Conservation (phyloP, 2,329 filamentous ascomycete genomes). For the Pseudocercospora crystallina region DNA sequence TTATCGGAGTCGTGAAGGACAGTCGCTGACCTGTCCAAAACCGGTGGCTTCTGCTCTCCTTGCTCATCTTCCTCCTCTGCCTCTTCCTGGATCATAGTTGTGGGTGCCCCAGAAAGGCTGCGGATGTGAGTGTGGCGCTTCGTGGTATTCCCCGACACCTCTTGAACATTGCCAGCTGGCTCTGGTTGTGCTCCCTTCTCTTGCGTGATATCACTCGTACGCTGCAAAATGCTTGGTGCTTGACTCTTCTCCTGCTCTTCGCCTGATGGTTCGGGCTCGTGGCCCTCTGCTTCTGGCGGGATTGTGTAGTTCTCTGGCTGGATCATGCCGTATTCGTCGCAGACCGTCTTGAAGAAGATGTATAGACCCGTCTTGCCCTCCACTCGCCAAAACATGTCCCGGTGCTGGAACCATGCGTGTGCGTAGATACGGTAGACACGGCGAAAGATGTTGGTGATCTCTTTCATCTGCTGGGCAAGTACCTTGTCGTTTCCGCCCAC, state of each 20-base stretch:
- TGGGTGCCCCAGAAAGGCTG: constrained; percentile 72
- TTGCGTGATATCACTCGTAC: constrained; percentile 22
- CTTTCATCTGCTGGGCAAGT: constrained; percentile 65
- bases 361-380: constrained; percentile 91
- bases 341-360: constrained; percentile 95
- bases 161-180: constrained; percentile 43
- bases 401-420: constrained; percentile 97
- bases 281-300: constrained; percentile 85
- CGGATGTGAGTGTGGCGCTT: constrained; percentile 77
- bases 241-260: constrained; percentile 11
- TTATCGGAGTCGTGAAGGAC: constrained; percentile 19
- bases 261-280: constrained; percentile 52
- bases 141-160: constrained; percentile 66
- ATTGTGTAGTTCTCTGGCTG: constrained; percentile 95
- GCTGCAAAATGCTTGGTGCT: constrained; percentile 17
- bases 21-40: constrained; percentile 29
- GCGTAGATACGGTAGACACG: constrained; percentile 95
- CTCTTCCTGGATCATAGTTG: constrained; percentile 78
- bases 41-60: constrained; percentile 20
- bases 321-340: constrained; percentile 84
- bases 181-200: constrained; percentile 26
- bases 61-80: constrained; percentile 59
- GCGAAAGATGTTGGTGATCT: constrained; percentile 91
- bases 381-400: constrained; percentile 90
- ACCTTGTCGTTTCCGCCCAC: constrained; percentile 34